These are phyloP conservation scores for Guyanaporus albipodus DNA, from an alignment of 768 basidiomycete genomes.

Conservation along the genomic window DNA sequence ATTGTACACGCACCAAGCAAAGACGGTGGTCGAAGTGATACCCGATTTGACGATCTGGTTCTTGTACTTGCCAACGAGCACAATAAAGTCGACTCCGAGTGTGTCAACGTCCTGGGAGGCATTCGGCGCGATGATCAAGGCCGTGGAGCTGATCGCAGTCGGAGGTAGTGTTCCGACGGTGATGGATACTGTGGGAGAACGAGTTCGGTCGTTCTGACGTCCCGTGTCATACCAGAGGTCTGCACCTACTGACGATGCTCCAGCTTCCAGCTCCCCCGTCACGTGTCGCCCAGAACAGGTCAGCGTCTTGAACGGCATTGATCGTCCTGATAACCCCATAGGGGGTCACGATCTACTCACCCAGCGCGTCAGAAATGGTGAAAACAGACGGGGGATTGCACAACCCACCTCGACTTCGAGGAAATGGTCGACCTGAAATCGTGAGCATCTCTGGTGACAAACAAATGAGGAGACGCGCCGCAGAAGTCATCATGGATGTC, in stretches of 20 bases:
- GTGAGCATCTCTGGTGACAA: neutral
- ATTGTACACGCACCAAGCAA: neutral
- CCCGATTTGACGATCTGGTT: constrained; percentile 11
- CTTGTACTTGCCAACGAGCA: constrained; percentile 17
- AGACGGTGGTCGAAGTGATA: neutral
- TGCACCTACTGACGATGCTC: constrained; percentile 37
- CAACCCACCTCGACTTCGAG: constrained; percentile 35
- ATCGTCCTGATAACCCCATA: constrained; percentile 36
- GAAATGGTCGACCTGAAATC: constrained; percentile 40
- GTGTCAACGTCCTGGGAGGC: constrained; percentile 6
- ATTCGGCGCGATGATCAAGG: constrained; percentile 10
- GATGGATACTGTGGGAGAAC: constrained; percentile 10
- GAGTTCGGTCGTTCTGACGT: neutral
- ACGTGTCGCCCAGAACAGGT: constrained; percentile 53
- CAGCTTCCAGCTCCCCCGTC: constrained; percentile 50
- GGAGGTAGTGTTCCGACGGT: constrained; percentile 15
- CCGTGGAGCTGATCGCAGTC: constrained; percentile 4
- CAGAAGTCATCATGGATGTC: no score
- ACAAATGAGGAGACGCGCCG: no score
- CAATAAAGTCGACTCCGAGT: constrained; percentile 13
- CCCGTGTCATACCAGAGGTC: neutral
- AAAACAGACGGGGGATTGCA: neutral
- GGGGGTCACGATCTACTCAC: constrained; percentile 36
- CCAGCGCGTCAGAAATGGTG: neutral
- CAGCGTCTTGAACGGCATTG: constrained; percentile 38